These are phyloP conservation scores for Kwoniella shandongensis DNA, from an alignment of 768 basidiomycete species.

Conservation along the genomic window DNA sequence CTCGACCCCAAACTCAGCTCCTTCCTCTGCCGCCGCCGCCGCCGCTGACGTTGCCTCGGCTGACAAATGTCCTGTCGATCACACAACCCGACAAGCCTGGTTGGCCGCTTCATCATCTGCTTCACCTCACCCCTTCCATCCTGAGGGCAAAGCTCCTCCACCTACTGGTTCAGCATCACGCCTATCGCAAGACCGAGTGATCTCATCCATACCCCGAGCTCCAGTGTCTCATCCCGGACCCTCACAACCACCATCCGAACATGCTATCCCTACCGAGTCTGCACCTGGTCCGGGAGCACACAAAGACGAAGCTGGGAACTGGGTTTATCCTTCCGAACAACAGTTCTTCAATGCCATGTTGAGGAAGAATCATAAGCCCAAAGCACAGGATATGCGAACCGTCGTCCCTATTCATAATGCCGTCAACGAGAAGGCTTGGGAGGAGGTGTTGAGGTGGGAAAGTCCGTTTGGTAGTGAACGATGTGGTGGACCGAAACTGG, in stretches of 20 bases:
- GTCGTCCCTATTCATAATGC: constrained; percentile 99
- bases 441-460: constrained; percentile 80
- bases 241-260: constrained; percentile 22
- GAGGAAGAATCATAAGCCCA: constrained; percentile 84
- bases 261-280: constrained; percentile 9
- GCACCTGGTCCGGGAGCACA: constrained; percentile 54
- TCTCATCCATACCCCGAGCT: constrained; percentile 79
- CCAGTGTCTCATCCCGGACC: constrained; percentile 17
- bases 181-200: constrained; percentile 73
- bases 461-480: constrained; percentile 71
- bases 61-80: constrained; percentile 67
- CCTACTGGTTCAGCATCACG: constrained; percentile 9
- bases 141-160: background rate
- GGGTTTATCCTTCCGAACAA: constrained; percentile 98
- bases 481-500: constrained; percentile 57
- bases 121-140: constrained; percentile 23
- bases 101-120: constrained; percentile 29
- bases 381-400: constrained; percentile 84
- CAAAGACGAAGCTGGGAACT: constrained; percentile 59
- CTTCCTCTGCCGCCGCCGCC: background rate
- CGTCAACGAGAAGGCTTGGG: constrained; percentile 92
- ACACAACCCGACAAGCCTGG: constrained; percentile 59
- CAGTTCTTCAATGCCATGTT: constrained; percentile 98
- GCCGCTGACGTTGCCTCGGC: constrained; percentile 3
- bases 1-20: background rate